Conservation (phyloP, 1,284 basidiomycete genomes). For the Ustilago hordei region DNA sequence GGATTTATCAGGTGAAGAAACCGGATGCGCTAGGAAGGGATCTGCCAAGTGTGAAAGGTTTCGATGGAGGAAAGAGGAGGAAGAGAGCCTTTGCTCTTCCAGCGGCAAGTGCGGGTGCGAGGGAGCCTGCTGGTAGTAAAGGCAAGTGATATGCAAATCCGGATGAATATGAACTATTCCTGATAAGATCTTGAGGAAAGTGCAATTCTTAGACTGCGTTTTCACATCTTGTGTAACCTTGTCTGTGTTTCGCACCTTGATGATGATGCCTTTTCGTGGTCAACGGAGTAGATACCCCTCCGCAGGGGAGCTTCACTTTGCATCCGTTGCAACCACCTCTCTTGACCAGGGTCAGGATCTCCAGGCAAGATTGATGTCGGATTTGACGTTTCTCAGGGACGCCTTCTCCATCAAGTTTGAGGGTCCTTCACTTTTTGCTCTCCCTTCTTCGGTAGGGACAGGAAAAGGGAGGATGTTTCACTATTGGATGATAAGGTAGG, state of each 20-base stretch:
- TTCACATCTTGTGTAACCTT: too few relatives aligned
- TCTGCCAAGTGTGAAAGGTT: slow-evolving; percentile 77
- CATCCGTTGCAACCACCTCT: background rate
- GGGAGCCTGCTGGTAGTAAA: background rate
- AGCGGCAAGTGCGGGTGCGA: background rate
- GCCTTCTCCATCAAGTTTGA: background rate
- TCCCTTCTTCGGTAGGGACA: background rate
- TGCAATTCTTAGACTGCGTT: background rate
- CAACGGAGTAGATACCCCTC: background rate
- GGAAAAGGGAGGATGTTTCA: slow-evolving; percentile 10
- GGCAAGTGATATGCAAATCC: slow-evolving; percentile 6
- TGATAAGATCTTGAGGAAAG: background rate
- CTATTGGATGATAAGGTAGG: background rate
- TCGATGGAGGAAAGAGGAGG: slow-evolving; percentile 87
- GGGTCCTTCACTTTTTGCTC: slow-evolving; percentile 13
- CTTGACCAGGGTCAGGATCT: background rate
- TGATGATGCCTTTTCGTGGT: background rate
- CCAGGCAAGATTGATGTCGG: slow-evolving; percentile 4
- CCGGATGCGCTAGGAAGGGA: slow-evolving; percentile 91
- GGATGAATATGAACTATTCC: background rate
- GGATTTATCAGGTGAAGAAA: slow-evolving; percentile 96
- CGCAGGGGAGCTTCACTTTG: background rate
- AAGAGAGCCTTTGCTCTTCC: slow-evolving; percentile 43
- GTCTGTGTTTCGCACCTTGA: background rate
- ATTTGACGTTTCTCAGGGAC: slow-evolving; percentile 11